These are phyloP conservation scores for Thalia dealbata DNA, from an alignment of 176 grass and related monocot species.

Conservation along the genomic window DNA sequence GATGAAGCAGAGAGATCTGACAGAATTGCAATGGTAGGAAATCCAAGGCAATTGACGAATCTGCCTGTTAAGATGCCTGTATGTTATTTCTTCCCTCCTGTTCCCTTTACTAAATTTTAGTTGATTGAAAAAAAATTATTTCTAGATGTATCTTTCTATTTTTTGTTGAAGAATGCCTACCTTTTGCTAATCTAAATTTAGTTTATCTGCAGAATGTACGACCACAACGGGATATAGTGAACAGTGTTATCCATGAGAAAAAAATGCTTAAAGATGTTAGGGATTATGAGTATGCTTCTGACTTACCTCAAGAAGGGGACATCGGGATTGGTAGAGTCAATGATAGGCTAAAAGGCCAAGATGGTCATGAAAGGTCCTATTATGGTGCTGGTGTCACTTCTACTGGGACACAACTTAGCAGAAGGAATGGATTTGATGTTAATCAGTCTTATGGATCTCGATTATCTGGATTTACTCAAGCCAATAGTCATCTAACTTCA, in stretches of 20 bases:
- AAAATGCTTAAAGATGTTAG: constrained; percentile 31
- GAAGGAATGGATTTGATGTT: constrained; percentile 34
- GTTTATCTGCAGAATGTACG: constrained; percentile 31
- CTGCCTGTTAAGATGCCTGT: constrained; percentile 33
- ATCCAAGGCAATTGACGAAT: constrained; percentile 32
- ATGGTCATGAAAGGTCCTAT: constrained; percentile 32
- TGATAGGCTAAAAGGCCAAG: constrained; percentile 40
- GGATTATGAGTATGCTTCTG: constrained; percentile 34
- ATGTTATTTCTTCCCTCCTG: constrained; percentile 26
- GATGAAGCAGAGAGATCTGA: constrained; percentile 33
- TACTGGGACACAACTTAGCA: constrained; percentile 34
- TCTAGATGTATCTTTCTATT: background rate
- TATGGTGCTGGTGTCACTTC: constrained; percentile 23
- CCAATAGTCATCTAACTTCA: constrained; percentile 32
- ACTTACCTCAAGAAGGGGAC: constrained; percentile 29
- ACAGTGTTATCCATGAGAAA: constrained; percentile 42
- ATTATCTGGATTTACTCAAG: constrained; percentile 32
- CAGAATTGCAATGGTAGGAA: constrained; percentile 31
- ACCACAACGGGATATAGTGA: constrained; percentile 32
- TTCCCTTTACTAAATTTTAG: constrained; percentile 4
- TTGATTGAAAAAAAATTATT: background rate
- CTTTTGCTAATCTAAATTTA: constrained; percentile 15
- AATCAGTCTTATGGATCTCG: constrained; percentile 22
- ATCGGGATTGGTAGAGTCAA: constrained; percentile 31
- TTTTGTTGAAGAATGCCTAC: background rate